Evolutionary conservation across 306 rosid species (phyloP).

Genomic region (Comarum palustre): DNA sequence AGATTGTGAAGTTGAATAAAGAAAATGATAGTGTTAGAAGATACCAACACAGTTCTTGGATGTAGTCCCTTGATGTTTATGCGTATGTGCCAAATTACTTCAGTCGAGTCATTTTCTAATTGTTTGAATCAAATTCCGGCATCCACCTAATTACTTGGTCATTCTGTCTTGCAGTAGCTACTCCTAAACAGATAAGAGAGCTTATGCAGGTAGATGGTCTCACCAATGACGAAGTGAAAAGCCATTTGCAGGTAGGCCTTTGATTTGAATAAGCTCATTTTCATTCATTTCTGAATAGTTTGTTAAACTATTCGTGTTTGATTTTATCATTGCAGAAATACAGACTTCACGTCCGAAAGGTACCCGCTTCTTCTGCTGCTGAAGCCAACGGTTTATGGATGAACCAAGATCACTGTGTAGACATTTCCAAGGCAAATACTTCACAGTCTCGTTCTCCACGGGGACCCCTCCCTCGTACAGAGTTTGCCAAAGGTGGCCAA

Average conservation of each 20-base stretch:
- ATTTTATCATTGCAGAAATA: constrained; percentile 58
- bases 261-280: neutral
- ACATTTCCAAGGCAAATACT: constrained; percentile 41
- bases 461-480: constrained; percentile 53
- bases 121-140: neutral
- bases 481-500: constrained; percentile 51
- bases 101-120: neutral
- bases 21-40: neutral
- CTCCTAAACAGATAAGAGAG: constrained; percentile 94
- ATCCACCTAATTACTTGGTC: neutral
- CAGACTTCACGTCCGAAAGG: constrained; percentile 74
- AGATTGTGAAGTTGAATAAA: neutral
- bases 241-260: constrained; percentile 72
- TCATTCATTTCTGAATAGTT: neutral
- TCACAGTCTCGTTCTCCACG: constrained; percentile 65
- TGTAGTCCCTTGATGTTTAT: neutral
- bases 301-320: neutral
- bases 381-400: constrained; percentile 39
- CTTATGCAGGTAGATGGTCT: constrained; percentile 80
- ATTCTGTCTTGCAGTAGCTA: constrained; percentile 58
- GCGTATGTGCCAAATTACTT: neutral
- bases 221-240: constrained; percentile 94
- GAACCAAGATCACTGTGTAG: constrained; percentile 42
- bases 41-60: neutral
- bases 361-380: constrained; percentile 38